A percentile compares a stretch with the other conserved stretches of the same genome.
Evolutionary conservation across 305 asterid genomes (phyloP).

Genomic region (Striga hermonthica): DNA sequence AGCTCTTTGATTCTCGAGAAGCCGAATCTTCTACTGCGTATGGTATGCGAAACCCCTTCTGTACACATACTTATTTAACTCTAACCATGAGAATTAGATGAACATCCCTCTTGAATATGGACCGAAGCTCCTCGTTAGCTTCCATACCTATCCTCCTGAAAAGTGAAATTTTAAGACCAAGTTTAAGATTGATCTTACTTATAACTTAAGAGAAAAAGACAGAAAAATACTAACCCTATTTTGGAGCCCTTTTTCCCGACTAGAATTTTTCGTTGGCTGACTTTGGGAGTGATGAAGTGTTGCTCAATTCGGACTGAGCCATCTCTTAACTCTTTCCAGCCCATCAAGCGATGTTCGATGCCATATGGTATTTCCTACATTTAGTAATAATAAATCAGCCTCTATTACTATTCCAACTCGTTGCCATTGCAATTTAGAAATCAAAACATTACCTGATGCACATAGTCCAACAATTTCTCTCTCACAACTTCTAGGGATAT

Average conservation of each 20-base stretch:
- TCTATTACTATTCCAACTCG: neutral
- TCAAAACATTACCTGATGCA: constrained; percentile 66
- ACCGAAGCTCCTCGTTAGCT: constrained; percentile 88
- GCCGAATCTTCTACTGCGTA: neutral
- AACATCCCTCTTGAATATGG: constrained; percentile 74
- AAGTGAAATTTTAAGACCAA: neutral
- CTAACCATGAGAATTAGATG: constrained; percentile 84
- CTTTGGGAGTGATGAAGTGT: constrained; percentile 84
- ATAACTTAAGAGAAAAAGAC: neutral
- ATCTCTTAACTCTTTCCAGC: constrained; percentile 87
- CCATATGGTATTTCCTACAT: constrained; percentile 85
- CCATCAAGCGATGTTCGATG: constrained; percentile 83
- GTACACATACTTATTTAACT: constrained; percentile 43
- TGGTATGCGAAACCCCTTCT: neutral
- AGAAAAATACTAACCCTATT: constrained; percentile 57
- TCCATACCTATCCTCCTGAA: constrained; percentile 83
- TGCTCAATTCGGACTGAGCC: constrained; percentile 96
- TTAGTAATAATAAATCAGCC: constrained; percentile 21
- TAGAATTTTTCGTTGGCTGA: constrained; percentile 88
- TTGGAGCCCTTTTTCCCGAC: constrained; percentile 88
- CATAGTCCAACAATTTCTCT: constrained; percentile 74
- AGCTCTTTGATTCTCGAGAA: neutral
- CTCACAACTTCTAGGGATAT: constrained; percentile 87
- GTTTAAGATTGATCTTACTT: neutral
- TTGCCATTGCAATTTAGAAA: constrained; percentile 1